Evolutionary conservation across 257 asterid species (phyloP).

Genomic region (Nicotiana undulata): DNA sequence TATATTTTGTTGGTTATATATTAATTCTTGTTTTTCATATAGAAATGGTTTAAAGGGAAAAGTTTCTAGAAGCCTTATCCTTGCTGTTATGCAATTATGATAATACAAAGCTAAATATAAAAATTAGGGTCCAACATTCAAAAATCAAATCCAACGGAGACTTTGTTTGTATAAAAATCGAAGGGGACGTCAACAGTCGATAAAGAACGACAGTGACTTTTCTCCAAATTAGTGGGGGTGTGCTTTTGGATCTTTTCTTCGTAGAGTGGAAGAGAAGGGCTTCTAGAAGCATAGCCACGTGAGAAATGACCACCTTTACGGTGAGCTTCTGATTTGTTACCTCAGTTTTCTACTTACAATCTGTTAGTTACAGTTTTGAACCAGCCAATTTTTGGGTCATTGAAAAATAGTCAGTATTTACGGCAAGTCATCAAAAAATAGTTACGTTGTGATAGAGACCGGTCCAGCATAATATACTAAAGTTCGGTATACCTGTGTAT

Average conservation of each 20-base stretch:
- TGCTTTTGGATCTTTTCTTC: neutral
- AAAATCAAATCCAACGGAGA: neutral
- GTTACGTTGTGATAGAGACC: too few relatives aligned
- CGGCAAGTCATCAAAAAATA: too few relatives aligned
- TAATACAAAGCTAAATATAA: neutral
- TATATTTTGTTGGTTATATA: neutral
- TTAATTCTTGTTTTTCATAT: too few relatives aligned
- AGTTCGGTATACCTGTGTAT: too few relatives aligned
- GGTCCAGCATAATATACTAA: too few relatives aligned
- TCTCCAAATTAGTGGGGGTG: slow-evolving; percentile 14
- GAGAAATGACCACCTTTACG: neutral
- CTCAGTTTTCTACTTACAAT: neutral
- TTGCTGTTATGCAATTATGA: neutral
- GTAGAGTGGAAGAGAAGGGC: slow-evolving; percentile 17
- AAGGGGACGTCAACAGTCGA: neutral
- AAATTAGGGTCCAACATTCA: neutral
- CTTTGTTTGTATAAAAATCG: neutral
- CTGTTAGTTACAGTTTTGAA: neutral
- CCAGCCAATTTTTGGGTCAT: too few relatives aligned
- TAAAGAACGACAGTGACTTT: slow-evolving; percentile 9
- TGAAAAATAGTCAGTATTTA: too few relatives aligned
- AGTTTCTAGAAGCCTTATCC: slow-evolving; percentile 6
- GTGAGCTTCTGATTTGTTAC: neutral
- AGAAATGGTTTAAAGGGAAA: neutral
- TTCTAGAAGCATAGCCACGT: slow-evolving; percentile 36